Evolutionary conservation across 73 alveolate genomes (phyloP), one percentile per base, ranked within the genome.

Genomic region (Breviolum minutum): DNA sequence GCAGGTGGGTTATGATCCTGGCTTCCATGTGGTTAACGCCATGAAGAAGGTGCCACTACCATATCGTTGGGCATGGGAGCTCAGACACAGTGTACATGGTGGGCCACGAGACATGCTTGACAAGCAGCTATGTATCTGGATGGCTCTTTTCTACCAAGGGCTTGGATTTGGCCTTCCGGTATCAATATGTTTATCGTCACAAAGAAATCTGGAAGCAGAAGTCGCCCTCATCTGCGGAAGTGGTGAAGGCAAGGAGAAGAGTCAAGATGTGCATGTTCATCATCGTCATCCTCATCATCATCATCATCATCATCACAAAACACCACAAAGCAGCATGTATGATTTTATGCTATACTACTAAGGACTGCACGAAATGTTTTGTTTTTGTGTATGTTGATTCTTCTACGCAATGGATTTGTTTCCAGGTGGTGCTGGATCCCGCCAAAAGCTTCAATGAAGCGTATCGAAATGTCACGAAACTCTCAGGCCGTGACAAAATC

Each of bases 171-270:
- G 98, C 98, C 64, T 62, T 92, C 26, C 89, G 98, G 7, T 92
- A 92, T 29, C 98, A 92, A 66, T 92, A 92, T 68, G 98, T 76
- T 89, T 32, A 69, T 80, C 98, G 98, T 6, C 98, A 92, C 80
- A 63, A 79, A 11, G 90, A 60, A 63, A 92, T 89, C 48, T 92
- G 98, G 98, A 26, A 27, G 26, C 98, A 60, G 98, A 92, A 92
- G 98, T 92, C 98, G 2, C 80, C 90, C 80, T 60, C 98, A 24
- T 60, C 77, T 16, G 98, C 98, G 60, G 90, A 92, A 40, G 98
- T 92, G 32, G 90, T 92, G 48, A 62, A 92, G 98, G 98, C 88
- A 11, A 10, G 62, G 94, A 40, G 54, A 2, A 40, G 54, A 16
- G 79, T 16, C 19, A 69, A 69, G 79, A 69, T 16, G 26, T 69